phyloP scores from a whole-genome alignment of 495 filamentous ascomycete species.

The Xylaria flabelliformis region DNA sequence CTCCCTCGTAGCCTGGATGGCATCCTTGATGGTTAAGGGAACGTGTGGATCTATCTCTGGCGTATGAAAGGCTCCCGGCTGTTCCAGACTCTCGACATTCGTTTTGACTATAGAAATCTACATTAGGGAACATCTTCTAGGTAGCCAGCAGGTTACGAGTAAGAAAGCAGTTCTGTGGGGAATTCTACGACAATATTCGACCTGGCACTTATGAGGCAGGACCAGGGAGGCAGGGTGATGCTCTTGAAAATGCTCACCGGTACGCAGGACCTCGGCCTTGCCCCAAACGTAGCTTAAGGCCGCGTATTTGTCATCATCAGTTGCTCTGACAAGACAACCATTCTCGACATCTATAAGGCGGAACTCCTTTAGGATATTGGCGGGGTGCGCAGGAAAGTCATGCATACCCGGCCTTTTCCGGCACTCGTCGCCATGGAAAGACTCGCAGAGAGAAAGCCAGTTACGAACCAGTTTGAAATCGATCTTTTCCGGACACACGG shows the following conservation, averaged over 20 bases:
- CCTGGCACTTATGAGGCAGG: neutral
- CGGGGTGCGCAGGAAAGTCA: neutral
- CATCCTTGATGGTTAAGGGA: slow-evolving; percentile 36
- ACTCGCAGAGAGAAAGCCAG: neutral
- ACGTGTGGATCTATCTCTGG: slow-evolving; percentile 27
- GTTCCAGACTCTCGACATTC: neutral
- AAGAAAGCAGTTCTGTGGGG: neutral
- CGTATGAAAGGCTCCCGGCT: neutral
- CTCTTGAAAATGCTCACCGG: neutral
- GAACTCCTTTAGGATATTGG: neutral
- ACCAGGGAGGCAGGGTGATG: neutral
- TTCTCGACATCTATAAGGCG: slow-evolving; percentile 1
- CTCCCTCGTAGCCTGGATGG: slow-evolving; percentile 33
- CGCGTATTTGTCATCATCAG: neutral
- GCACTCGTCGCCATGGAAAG: slow-evolving; percentile 2
- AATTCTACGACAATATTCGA: neutral
- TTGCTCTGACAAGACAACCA: neutral
- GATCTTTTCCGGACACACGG: neutral
- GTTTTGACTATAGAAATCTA: neutral
- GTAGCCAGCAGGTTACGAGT: neutral
- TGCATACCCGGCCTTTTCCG: neutral
- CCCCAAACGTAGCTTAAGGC: slow-evolving; percentile 9
- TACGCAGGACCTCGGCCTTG: neutral
- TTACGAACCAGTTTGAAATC: slow-evolving; percentile 1
- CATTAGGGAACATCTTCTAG: neutral